Percentiles rank a stretch among this genome's conserved stretches.
Evolutionary conservation across 2,329 filamentous ascomycete species (phyloP).

Genomic region (Colletotrichum magnum): DNA sequence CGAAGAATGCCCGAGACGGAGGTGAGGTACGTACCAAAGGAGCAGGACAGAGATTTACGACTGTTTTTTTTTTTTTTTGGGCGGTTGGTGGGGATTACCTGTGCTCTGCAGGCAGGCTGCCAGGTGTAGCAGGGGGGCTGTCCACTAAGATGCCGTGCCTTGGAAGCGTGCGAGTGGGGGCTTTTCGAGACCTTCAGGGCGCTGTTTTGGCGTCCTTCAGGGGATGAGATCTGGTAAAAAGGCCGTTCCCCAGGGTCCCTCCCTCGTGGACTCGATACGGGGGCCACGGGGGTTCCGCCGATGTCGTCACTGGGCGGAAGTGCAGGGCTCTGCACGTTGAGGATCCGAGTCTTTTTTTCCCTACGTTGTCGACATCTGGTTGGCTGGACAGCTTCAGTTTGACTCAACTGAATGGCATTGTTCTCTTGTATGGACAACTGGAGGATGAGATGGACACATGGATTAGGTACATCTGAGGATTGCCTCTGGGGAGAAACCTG

Average conservation of each 20-base stretch:
- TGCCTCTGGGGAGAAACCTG: not conserved
- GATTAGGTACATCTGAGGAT: not conserved
- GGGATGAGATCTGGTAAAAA: conserved; percentile 6
- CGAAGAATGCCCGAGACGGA: conserved; percentile 19
- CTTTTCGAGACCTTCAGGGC: not conserved
- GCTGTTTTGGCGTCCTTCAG: not conserved
- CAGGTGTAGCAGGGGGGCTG: too few species aligned
- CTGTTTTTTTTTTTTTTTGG: too few species aligned
- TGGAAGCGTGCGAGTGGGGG: too few species aligned
- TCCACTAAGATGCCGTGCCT: too few species aligned
- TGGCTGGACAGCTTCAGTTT: not conserved
- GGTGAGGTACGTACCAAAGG: conserved; percentile 6
- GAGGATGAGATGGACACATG: not conserved
- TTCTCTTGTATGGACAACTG: not conserved
- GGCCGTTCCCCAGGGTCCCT: conserved; percentile 12
- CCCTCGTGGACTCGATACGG: conserved; percentile 26
- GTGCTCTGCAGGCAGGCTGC: too few species aligned
- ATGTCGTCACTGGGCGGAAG: conserved; percentile 23
- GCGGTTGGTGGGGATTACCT: too few species aligned
- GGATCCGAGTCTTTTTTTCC: conserved; percentile 6
- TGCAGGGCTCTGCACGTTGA: conserved; percentile 2
- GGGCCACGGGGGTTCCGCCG: conserved; percentile 7
- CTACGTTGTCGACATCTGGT: too few species aligned
- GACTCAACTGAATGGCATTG: not conserved
- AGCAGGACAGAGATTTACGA: conserved; percentile 12